Evolutionary conservation across 129 eudicot species (phyloP).

Genomic region (Tagetes erecta): DNA sequence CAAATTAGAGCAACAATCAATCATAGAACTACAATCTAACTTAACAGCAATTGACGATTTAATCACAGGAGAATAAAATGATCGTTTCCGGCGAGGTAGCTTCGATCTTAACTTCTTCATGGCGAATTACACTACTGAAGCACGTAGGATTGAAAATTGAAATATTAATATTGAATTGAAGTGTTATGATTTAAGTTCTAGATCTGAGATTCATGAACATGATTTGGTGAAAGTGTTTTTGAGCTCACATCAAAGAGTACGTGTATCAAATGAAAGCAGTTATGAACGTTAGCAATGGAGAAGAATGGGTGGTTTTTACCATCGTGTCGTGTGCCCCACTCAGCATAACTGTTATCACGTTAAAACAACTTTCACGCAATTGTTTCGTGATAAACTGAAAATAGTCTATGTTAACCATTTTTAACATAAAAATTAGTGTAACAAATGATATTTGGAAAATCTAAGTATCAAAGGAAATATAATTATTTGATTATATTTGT

Average conservation of each 20-base stretch:
- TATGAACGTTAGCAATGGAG: conserved; percentile 39
- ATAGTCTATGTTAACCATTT: background rate
- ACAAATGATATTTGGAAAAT: background rate
- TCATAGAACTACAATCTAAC: background rate
- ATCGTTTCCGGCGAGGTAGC: conserved; percentile 67
- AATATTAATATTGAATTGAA: conserved; percentile 19
- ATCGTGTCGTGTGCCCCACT: conserved; percentile 29
- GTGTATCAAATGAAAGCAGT: conserved; percentile 38
- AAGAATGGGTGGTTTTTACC: background rate
- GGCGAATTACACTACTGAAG: background rate
- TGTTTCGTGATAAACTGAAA: background rate
- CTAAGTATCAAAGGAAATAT: too few species aligned
- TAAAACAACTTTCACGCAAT: too few species aligned
- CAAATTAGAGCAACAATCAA: conserved; percentile 24
- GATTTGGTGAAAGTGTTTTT: conserved; percentile 20
- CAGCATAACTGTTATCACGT: conserved; percentile 24
- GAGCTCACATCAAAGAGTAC: conserved; percentile 10
- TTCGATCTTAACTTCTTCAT: conserved; percentile 72
- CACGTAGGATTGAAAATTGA: background rate
- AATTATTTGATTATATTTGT: background rate
- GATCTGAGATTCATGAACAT: conserved; percentile 9
- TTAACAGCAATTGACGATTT: conserved; percentile 10
- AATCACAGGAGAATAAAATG: conserved; percentile 53
- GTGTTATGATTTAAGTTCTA: conserved; percentile 11
- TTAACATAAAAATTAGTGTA: background rate